Percentiles rank a stretch among this genome's conserved stretches.
Evolutionary conservation across 2,329 filamentous ascomycete genomes (phyloP).

Genomic region (Fusarium equiseti): DNA sequence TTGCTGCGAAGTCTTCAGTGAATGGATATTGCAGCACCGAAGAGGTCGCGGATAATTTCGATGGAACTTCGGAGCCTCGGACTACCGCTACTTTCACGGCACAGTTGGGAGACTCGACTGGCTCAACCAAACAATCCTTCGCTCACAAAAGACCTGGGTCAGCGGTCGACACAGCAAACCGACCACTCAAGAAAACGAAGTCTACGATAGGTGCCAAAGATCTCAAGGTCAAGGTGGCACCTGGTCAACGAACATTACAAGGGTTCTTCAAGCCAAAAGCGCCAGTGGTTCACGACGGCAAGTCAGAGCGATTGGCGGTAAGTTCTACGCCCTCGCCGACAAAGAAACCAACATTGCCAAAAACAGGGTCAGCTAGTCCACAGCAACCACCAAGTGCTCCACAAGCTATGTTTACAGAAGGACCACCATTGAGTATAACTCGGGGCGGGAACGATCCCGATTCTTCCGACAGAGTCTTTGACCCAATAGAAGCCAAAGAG

Average conservation of each 20-base stretch:
- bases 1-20: background rate
- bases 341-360: constrained; percentile 24
- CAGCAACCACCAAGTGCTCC: background rate
- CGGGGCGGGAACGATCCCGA: constrained; percentile 24
- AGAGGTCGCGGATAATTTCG: background rate
- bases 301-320: constrained; percentile 7
- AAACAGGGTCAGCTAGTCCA: background rate
- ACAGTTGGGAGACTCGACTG: background rate
- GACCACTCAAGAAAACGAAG: constrained; percentile 47
- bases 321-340: constrained; percentile 28
- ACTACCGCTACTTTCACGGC: background rate
- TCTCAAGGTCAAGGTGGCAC: constrained; percentile 50
- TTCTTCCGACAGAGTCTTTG: constrained; percentile 62
- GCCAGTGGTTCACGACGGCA: constrained; percentile 22
- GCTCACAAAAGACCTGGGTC: constrained; percentile 36
- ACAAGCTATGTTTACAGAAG: constrained; percentile 1
- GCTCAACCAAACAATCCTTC: constrained; percentile 2
- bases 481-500: constrained; percentile 80
- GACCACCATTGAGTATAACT: constrained; percentile 2
- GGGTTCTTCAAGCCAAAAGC: constrained; percentile 79
- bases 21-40: background rate
- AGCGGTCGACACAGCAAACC: constrained; percentile 10
- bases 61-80: constrained; percentile 2
- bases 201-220: constrained; percentile 36
- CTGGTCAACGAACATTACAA: constrained; percentile 70